Evolutionary conservation across 2,329 filamentous ascomycete species (phyloP).

Genomic region (Blastomyces parvus): DNA sequence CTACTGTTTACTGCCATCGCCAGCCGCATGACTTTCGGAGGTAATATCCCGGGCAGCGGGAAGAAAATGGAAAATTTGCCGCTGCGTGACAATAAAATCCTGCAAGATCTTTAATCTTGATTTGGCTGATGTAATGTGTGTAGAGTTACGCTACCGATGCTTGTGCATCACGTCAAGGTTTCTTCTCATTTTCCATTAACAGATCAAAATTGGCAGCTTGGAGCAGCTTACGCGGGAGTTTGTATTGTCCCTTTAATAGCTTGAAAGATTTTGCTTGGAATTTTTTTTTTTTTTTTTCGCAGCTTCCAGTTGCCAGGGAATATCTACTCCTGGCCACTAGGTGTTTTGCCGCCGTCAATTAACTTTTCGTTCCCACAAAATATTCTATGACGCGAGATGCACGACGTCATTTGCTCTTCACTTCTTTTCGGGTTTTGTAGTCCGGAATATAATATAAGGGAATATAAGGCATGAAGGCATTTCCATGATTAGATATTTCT

Average conservation of each 20-base stretch:
- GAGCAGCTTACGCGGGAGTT: neutral
- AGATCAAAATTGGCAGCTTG: neutral
- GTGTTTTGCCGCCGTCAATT: neutral
- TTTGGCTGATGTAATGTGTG: neutral
- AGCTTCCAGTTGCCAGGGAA: no score
- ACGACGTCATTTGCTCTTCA: neutral
- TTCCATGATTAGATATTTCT: no score
- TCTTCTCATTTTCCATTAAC: neutral
- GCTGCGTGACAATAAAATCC: neutral
- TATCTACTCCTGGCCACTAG: neutral
- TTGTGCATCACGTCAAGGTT: neutral
- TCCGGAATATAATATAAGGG: neutral
- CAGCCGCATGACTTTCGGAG: no score
- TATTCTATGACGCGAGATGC: neutral
- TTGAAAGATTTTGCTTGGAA: no score
- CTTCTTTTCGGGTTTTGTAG: neutral
- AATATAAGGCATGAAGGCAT: no score
- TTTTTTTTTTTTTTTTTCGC: no score
- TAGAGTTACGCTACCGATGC: neutral
- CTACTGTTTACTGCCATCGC: no score
- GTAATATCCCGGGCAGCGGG: no score
- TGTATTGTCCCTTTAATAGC: neutral
- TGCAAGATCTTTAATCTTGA: neutral
- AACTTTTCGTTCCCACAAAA: neutral
- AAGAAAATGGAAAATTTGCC: no score